Evolutionary conservation across 495 filamentous ascomycete genomes (phyloP).

Genomic region (Wilcoxina mikolae): DNA sequence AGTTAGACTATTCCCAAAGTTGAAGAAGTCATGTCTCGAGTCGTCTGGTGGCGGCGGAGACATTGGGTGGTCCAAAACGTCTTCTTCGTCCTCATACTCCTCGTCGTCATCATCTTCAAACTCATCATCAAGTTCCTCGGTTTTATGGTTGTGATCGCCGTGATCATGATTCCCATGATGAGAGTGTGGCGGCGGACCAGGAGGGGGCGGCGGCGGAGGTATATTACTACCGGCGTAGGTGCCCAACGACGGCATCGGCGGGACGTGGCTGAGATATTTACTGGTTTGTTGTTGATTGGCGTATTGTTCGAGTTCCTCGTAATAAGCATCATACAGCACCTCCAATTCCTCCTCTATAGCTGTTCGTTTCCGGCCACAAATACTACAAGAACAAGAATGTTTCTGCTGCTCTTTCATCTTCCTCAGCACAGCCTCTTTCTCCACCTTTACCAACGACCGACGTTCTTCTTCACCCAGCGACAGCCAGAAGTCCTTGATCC

Average conservation of each 20-base stretch:
- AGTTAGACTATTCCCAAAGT: slow-evolving; percentile 90
- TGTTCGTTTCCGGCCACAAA: slow-evolving; percentile 89
- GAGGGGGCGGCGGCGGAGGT: slow-evolving; percentile 25
- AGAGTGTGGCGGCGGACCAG: slow-evolving; percentile 18
- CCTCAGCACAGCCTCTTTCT: slow-evolving; percentile 92
- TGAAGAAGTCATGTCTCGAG: slow-evolving; percentile 68
- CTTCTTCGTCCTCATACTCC: slow-evolving; percentile 51
- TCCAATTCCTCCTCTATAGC: slow-evolving; percentile 98
- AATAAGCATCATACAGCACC: slow-evolving; percentile 98
- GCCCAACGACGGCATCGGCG: slow-evolving; percentile 13
- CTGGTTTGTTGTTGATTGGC: slow-evolving; percentile 71
- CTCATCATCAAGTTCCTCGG: slow-evolving; percentile 44
- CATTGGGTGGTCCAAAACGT: slow-evolving; percentile 39
- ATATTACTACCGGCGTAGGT: slow-evolving; percentile 21
- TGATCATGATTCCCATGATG: slow-evolving; percentile 20
- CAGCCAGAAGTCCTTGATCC: slow-evolving; percentile 97
- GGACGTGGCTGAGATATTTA: slow-evolving; percentile 25
- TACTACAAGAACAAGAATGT: slow-evolving; percentile 94
- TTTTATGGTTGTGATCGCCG: slow-evolving; percentile 42
- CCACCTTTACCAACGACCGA: slow-evolving; percentile 86
- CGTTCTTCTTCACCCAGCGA: slow-evolving; percentile 89
- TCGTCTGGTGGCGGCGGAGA: slow-evolving; percentile 33
- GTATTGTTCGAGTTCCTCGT: slow-evolving; percentile 93
- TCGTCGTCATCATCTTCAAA: slow-evolving; percentile 38
- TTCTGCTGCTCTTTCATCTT: slow-evolving; percentile 99